A percentile compares a stretch with the other conserved stretches of the same genome.
Conservation (phyloP, 169 alveolate species). For the Plasmodium inui region DNA sequence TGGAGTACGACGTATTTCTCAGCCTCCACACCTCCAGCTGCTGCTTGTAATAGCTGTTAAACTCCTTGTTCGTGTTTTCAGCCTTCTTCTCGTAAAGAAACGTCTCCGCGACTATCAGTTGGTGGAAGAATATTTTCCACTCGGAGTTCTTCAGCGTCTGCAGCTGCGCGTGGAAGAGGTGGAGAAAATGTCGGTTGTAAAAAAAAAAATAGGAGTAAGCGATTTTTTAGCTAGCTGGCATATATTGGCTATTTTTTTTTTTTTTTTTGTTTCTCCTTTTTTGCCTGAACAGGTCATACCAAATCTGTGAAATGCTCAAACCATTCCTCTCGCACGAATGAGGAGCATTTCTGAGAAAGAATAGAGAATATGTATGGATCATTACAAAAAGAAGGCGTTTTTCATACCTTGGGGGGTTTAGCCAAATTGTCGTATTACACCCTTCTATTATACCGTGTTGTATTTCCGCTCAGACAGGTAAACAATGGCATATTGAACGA, state of each 20-base stretch:
- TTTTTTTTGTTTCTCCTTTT: background rate
- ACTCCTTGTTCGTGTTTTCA: constrained; percentile 33
- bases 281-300: constrained; percentile 14
- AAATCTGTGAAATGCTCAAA: constrained; percentile 25
- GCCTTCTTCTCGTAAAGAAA: constrained; percentile 61
- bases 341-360: constrained; percentile 18
- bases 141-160: constrained; percentile 21
- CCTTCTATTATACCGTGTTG: constrained; percentile 18
- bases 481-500: constrained; percentile 52
- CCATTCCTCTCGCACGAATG: constrained; percentile 46
- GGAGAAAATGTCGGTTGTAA: background rate
- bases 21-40: constrained; percentile 16
- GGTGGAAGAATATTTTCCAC: constrained; percentile 67
- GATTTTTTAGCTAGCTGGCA: constrained; percentile 8
- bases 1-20: constrained; percentile 51
- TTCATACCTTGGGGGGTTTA: background rate
- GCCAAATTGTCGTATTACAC: background rate
- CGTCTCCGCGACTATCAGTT: constrained; percentile 45
- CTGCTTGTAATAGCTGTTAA: constrained; percentile 44
- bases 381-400: background rate
- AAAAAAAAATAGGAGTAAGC: background rate
- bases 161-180: background rate
- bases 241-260: background rate
- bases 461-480: constrained; percentile 43
- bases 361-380: background rate